Evolutionary conservation across 768 basidiomycete species (phyloP), one percentile per base, ranked within the genome.

Genomic region (Leccinellum luteum): DNA sequence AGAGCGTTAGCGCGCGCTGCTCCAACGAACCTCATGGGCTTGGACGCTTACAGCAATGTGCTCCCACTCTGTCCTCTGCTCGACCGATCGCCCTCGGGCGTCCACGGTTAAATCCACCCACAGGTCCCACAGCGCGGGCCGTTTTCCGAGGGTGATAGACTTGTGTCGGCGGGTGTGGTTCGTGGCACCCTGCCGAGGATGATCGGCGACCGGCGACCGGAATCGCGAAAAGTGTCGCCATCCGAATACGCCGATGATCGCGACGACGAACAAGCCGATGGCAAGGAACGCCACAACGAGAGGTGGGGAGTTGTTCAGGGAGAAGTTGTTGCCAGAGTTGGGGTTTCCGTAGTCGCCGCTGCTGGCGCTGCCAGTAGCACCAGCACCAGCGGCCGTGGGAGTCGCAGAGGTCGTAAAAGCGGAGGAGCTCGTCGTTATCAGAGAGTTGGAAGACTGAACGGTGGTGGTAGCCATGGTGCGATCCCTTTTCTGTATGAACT

Each of bases 211-310:
- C 14, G 32, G 4, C 25, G 23, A 31, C 54, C 53, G 74, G 67
- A 52, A 47, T 5, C n/a, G 59, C n/a, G 47, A 4, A 10, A 77
- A 50, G 50, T 76, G 71, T 58, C 76, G 69, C 77, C 80, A 81
- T 13, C 76, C 78, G 48, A 84, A 79, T 32, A 82, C 74, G 9
- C 75, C 69, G 12, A 81, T 57, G 74, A 85, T 79, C 0, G 75
- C 75, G n/a, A 76, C 68, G 19, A 73, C 68, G 60, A 86, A 83
- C 17, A 87, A 63, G 4, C 81, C 83, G 28, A 85, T 77, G n/a
- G 81, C 80, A 25, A 87, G 70, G 64, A 85, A 83, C 2, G 80
- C 83, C 35, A 86, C 75, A 48, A 87, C 80, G 60, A 86, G 74
- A 6, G 82, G 81, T 0, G 83, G 81, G 0, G 82, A 83, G 12